Evolutionary conservation across 768 basidiomycete genomes (phyloP).

Genomic region (Psilocybe subaeruginosa): DNA sequence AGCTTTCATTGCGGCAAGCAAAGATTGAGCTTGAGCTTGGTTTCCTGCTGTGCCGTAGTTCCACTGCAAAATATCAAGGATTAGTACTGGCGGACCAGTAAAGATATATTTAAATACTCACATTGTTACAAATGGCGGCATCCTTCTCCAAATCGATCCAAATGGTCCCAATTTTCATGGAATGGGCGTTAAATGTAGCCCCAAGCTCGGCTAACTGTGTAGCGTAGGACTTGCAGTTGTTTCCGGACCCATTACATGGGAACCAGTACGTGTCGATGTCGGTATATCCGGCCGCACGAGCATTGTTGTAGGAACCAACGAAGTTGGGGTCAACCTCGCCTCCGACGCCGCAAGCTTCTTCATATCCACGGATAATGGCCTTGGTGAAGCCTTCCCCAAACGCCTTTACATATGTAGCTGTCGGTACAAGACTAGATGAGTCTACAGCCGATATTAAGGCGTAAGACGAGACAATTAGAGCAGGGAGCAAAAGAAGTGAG

Average conservation of each 20-base stretch:
- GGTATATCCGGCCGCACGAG: constrained; percentile 19
- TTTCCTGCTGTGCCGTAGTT: constrained; percentile 21
- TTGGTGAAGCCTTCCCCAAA: constrained; percentile 22
- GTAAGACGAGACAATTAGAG: constrained; percentile 15
- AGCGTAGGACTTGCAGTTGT: constrained; percentile 20
- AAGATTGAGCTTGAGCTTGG: constrained; percentile 15
- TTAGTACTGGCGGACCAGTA: too few species aligned
- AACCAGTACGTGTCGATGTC: constrained; percentile 25
- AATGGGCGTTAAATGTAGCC: constrained; percentile 18
- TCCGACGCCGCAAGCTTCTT: constrained; percentile 20
- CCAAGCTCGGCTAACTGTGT: constrained; percentile 17
- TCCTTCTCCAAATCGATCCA: constrained; percentile 25
- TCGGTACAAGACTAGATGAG: constrained; percentile 18
- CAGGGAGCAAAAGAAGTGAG: constrained; percentile 14
- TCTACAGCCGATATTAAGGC: constrained; percentile 20
- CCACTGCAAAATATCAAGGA: constrained; percentile 2
- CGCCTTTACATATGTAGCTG: constrained; percentile 18
- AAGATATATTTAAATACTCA: background rate
- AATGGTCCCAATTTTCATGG: constrained; percentile 20
- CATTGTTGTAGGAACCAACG: constrained; percentile 22
- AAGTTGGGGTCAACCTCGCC: constrained; percentile 25
- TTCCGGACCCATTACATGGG: constrained; percentile 22
- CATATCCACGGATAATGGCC: constrained; percentile 23
- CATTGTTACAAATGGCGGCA: constrained; percentile 20
- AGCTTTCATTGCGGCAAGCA: constrained; percentile 21